These are phyloP conservation scores for Ciborinia camelliae DNA, from an alignment of 2,329 filamentous ascomycete species.

Conservation along the genomic window DNA sequence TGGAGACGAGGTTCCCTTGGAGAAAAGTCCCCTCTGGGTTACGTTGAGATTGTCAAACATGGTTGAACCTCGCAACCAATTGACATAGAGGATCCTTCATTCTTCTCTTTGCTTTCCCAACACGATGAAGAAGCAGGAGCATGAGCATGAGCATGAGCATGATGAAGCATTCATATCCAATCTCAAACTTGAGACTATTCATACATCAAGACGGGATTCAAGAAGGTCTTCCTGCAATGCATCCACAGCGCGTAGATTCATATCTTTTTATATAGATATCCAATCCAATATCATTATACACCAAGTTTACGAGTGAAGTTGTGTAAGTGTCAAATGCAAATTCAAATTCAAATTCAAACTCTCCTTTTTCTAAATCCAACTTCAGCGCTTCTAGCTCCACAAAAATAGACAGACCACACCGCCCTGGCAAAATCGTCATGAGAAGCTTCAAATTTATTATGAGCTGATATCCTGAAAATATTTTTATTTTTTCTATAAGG, in stretches of 20 bases:
- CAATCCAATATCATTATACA: neutral
- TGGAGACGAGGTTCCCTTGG: no score
- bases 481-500: constrained; percentile 12
- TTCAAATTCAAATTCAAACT: no score
- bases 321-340: constrained; percentile 5
- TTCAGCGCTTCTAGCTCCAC: neutral
- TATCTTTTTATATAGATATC: neutral
- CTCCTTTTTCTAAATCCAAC: neutral
- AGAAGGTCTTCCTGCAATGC: neutral
- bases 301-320: neutral
- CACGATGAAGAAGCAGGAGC: neutral
- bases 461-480: constrained; percentile 15
- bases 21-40: no score
- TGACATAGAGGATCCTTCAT: neutral
- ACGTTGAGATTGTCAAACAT: no score
- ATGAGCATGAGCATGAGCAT: no score
- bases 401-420: constrained; percentile 4
- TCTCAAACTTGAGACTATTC: constrained; percentile 16
- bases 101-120: constrained; percentile 1
- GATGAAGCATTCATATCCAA: constrained; percentile 10
- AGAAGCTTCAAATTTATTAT: constrained; percentile 20
- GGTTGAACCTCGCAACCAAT: constrained; percentile 10
- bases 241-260: constrained; percentile 8
- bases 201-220: neutral
- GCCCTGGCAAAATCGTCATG: constrained; percentile 13